Base-by-base conservation (phyloP, 495 filamentous ascomycete species). In the Xylaria nigripes region DNA sequence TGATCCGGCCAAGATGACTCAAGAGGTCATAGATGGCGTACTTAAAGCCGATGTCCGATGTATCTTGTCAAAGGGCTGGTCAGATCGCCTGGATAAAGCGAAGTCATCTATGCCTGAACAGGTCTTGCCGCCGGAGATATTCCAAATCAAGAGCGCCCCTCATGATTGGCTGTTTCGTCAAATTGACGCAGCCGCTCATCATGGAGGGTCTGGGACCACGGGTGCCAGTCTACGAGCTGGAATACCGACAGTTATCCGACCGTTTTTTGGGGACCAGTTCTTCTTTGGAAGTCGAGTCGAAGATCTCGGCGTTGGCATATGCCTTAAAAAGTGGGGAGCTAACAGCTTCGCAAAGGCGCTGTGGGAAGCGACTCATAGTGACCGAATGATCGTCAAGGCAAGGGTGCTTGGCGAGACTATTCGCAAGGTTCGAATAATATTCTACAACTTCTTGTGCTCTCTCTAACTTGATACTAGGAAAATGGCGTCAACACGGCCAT, bases 51-150 rank as follows among this genome's bases (percentile, higher is more conserved):
- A 94, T 61, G 89, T 97, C 4, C 82, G 92, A 43, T 97, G 94
- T 61, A 93, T 98, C 61, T 77, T 98, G 7, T 95, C 89, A 23
- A 97, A 97, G 66, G 93, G 93, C n/a, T 98, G 93, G 93, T 95
- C 90, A n/a, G 93, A 97, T 67, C 82, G 91, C 19, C 77, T 58
- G 22, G 61, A 64, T 32, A 60, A 62, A 23, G 75, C 82, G 41
- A 72, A 81, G 21, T 76, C 77, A 45, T 68, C 70, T 6, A 58
- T 59, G 43, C 66, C 78, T 0, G 90, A 96, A 63, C 77, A 87
- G 27, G 78, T 78, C 6, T 75, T 98, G 6, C 92, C 93, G 2
- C 72, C 80, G 0, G 85, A 89, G 55, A 93, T 98, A 50, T 76
- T 85, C 61, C 86, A 87, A 65, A 96, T 97, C 67, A 84, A 90